Percentiles rank a stretch among this genome's conserved stretches.
Conservation (phyloP, 2,329 filamentous ascomycete species). For the Ophioceras dolichostomum region DNA sequence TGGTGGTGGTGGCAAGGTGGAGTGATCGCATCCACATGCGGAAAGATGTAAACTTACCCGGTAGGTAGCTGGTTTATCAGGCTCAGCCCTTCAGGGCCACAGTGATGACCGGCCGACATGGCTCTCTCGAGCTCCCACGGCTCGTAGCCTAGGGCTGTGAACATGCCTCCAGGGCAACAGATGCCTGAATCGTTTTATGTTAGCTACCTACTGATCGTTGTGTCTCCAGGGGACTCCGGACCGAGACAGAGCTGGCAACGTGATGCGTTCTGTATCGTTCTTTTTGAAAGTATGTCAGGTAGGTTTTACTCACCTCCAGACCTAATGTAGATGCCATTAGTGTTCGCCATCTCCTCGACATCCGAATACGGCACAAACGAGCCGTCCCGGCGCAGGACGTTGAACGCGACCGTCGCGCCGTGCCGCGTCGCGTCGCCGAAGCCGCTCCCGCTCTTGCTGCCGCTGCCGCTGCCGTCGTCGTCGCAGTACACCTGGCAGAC, state of each 20-base stretch:
- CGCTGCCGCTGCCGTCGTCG: conserved; percentile 8
- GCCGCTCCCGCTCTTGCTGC: conserved; percentile 11
- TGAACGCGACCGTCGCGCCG: conserved; percentile 53
- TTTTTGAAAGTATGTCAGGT: neutral
- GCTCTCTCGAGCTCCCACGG: conserved; percentile 41
- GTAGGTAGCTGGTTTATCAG: conserved; percentile 41
- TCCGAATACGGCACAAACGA: conserved; percentile 41
- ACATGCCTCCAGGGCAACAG: conserved; percentile 34
- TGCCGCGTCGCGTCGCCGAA: conserved; percentile 41
- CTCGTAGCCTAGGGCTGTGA: conserved; percentile 34
- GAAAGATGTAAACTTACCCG: conserved; percentile 22
- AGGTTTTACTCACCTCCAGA: conserved; percentile 31
- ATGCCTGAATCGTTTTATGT: conserved; percentile 20
- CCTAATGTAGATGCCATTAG: conserved; percentile 43
- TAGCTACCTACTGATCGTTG: no score
- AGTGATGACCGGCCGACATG: conserved; percentile 44
- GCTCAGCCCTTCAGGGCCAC: conserved; percentile 38
- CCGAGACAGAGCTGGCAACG: no score
- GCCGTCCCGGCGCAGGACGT: conserved; percentile 39
- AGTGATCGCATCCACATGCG: neutral
- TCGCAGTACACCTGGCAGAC: conserved; percentile 45
- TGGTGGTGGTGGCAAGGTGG: no score
- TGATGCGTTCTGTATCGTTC: no score
- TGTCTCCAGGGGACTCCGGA: neutral
- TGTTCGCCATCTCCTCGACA: conserved; percentile 46